phyloP scores from a whole-genome alignment of 768 basidiomycete genomes.

The Podaxis sp. region DNA sequence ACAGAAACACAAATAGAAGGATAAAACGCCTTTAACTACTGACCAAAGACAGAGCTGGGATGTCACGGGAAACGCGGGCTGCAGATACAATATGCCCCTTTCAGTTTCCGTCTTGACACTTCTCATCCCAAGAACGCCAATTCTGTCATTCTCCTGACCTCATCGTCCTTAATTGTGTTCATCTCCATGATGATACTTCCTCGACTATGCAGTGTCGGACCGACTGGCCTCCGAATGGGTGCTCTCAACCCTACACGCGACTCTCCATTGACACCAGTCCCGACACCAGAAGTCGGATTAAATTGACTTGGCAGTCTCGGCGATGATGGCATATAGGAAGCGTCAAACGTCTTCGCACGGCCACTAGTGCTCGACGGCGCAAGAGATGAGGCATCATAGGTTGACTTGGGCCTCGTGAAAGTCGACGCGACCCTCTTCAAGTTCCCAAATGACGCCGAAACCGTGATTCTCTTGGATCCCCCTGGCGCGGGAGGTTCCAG shows the following conservation, averaged over 20 bases:
- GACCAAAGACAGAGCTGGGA: not conserved
- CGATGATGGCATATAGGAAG: conserved; percentile 35
- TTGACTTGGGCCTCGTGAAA: not conserved
- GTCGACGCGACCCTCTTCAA: conserved; percentile 1
- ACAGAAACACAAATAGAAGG: not conserved
- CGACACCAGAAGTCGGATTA: not conserved
- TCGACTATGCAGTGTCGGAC: conserved; percentile 54
- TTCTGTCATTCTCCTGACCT: conserved; percentile 66
- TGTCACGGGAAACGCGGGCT: conserved; percentile 1
- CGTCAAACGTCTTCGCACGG: conserved; percentile 22
- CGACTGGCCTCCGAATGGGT: conserved; percentile 10
- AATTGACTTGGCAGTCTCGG: conserved; percentile 23
- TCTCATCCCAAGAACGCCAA: conserved; percentile 54
- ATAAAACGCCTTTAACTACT: not conserved
- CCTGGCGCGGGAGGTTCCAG: conserved; percentile 8
- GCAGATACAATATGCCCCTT: not conserved
- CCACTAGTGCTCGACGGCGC: conserved; percentile 6
- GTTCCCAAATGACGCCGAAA: not conserved
- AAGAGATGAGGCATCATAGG: not conserved
- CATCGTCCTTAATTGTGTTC: conserved; percentile 57
- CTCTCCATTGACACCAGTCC: not conserved
- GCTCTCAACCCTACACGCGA: not conserved
- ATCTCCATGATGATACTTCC: conserved; percentile 54
- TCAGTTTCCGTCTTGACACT: not conserved
- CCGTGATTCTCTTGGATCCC: not conserved